phyloP scores from a whole-genome alignment of 257 asterid genomes.

The Solanum clarkiae region DNA sequence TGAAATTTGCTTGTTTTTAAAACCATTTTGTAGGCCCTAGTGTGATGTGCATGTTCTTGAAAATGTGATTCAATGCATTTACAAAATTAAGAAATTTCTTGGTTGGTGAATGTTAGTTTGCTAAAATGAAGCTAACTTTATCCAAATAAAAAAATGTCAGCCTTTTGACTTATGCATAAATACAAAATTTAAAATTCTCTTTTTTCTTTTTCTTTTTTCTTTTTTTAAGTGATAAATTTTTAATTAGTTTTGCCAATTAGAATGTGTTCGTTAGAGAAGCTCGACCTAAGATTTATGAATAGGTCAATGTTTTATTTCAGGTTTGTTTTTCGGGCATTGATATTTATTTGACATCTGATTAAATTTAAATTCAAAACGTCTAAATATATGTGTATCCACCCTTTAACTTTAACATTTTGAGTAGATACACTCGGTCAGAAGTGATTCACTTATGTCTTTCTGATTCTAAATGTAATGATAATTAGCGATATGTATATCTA shows the following conservation, averaged over 20 bases:
- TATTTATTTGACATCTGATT: too few relatives aligned
- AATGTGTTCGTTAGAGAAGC: neutral
- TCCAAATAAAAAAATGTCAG: neutral
- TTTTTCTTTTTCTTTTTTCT: neutral
- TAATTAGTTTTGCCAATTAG: neutral
- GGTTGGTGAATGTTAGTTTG: neutral
- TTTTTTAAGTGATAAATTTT: neutral
- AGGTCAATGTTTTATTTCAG: neutral
- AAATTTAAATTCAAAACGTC: too few relatives aligned
- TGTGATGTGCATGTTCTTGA: neutral
- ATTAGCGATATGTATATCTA: neutral
- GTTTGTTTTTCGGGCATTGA: too few relatives aligned
- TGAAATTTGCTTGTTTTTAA: too few relatives aligned
- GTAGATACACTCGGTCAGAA: neutral
- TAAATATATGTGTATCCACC: too few relatives aligned
- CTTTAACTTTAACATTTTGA: too few relatives aligned
- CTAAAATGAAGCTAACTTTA: neutral
- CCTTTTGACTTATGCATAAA: neutral
- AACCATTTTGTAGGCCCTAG: neutral
- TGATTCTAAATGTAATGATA: neutral
- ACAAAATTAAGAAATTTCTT: neutral
- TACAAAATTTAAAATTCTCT: neutral
- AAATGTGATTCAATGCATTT: neutral
- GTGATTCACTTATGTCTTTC: neutral
- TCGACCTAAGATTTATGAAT: neutral